Conservation (phyloP, 2,329 filamentous ascomycete genomes). For the Fusarium sublunatum region DNA sequence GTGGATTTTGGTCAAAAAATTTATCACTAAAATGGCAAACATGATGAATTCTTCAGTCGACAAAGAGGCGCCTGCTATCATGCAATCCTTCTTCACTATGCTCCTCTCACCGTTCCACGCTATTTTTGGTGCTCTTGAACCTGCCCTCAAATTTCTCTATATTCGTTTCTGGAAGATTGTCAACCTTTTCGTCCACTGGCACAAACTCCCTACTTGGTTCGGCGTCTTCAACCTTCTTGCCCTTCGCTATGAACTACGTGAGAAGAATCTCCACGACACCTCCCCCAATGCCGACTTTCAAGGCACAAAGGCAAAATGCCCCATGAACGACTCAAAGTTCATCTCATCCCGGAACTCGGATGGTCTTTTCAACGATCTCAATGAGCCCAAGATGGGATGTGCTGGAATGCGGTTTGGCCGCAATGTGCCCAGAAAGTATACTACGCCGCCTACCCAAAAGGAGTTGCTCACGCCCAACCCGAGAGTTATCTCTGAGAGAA, state of each 20-base stretch:
- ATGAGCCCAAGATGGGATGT: slow-evolving; percentile 22
- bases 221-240: slow-evolving; percentile 29
- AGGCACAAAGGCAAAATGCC: slow-evolving; percentile 1
- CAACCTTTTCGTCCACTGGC: slow-evolving; percentile 21
- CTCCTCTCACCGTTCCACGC: neutral
- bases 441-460: slow-evolving; percentile 6
- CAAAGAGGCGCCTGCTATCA: neutral
- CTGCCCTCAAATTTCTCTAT: slow-evolving; percentile 11
- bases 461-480: slow-evolving; percentile 17
- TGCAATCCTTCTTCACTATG: neutral
- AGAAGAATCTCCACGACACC: slow-evolving; percentile 28
- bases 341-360: slow-evolving; percentile 10
- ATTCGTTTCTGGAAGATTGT: slow-evolving; percentile 23
- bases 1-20: neutral
- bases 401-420: slow-evolving; percentile 29
- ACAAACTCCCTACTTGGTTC: slow-evolving; percentile 24
- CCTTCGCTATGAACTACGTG: slow-evolving; percentile 27
- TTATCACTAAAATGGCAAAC: neutral
- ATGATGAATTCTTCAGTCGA: slow-evolving; percentile 5
- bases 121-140: neutral
- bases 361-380: slow-evolving; percentile 20
- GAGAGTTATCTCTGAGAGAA: slow-evolving; percentile 15
- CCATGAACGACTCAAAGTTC: slow-evolving; percentile 29
- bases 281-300: slow-evolving; percentile 14
- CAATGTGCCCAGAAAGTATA: slow-evolving; percentile 16